Evolutionary conservation across 805 yeast genomes (phyloP).

Genomic region (Blastobotrys attinorum): DNA sequence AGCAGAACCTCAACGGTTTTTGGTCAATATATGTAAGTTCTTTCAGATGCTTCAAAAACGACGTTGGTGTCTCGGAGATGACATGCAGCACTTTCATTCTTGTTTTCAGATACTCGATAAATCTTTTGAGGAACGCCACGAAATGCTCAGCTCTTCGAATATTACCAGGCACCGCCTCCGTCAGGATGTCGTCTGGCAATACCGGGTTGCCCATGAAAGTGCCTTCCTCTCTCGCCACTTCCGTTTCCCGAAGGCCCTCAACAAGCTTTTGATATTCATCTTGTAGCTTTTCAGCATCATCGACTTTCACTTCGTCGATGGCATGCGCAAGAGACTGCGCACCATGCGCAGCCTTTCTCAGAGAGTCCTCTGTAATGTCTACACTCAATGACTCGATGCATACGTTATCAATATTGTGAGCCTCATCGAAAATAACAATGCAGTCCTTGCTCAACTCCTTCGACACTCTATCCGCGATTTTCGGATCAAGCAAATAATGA

Average conservation of each 20-base stretch:
- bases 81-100: slow-evolving; percentile 97
- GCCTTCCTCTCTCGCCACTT: slow-evolving; percentile 53
- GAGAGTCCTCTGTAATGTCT: slow-evolving; percentile 83
- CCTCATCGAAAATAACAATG: slow-evolving; percentile 95
- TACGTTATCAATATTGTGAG: slow-evolving; percentile 97
- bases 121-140: slow-evolving; percentile 82
- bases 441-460: slow-evolving; percentile 85
- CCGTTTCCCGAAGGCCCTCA: slow-evolving; percentile 79
- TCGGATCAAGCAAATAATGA: slow-evolving; percentile 93
- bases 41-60: slow-evolving; percentile 86
- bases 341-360: slow-evolving; percentile 81
- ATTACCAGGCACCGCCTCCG: slow-evolving; percentile 95
- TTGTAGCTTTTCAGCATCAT: slow-evolving; percentile 76
- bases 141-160: slow-evolving; percentile 96
- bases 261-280: slow-evolving; percentile 89
- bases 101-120: slow-evolving; percentile 89
- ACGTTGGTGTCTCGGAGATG: slow-evolving; percentile 93
- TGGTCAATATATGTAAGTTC: slow-evolving; percentile 87
- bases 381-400: slow-evolving; percentile 92
- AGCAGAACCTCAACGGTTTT: slow-evolving; percentile 86
- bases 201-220: slow-evolving; percentile 81
- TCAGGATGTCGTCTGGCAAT: slow-evolving; percentile 72
- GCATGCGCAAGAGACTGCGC: slow-evolving; percentile 70
- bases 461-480: slow-evolving; percentile 93
- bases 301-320: slow-evolving; percentile 75